Base-by-base conservation (phyloP, 2,329 filamentous ascomycete genomes). In the Hypocreales sp. region DNA sequence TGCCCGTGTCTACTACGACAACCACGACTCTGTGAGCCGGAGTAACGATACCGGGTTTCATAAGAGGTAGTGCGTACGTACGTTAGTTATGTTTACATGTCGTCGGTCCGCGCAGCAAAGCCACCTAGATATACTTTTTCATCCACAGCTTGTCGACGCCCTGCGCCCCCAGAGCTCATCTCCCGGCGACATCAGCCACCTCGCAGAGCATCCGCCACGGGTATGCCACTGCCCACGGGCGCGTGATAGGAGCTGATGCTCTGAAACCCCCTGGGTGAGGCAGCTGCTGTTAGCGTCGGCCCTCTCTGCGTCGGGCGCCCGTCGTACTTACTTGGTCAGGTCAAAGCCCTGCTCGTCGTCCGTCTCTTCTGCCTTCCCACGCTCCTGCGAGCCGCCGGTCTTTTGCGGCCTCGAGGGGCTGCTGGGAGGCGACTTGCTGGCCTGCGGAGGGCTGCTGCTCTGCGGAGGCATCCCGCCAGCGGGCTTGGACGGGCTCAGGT, bases 231-330 rank as follows among this genome's bases (percentile, higher is more conserved):
- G n/a, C 57, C 52, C 8, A 64, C 57, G 1, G 61, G 62, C 21
- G 68, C 65, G 36, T 76, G 71, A 34, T 70, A 76, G 1, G 68
- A 62, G 17, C 68, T 66, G 27, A 76, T 76, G 35, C 65, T 74
- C 44, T 75, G 71, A 38, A 76, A 76, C 0, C 72, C 72, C 52
- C 67, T 72, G 31, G 31, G 15, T 16, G 9, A 23, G 25, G 20
- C 13, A 21, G 12, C 15, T 5, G 15, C n/a, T 24, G 40, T 58
- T 44, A 35, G 25, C n/a, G 17, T 15, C n/a, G n/a, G n/a, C n/a
- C n/a, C n/a, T n/a, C n/a, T n/a, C n/a, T n/a, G n/a, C n/a, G n/a
- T n/a, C n/a, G n/a, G n/a, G n/a, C n/a, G n/a, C n/a, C n/a, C 7
- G 13, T 5, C 5, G 15, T 16, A 40, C 59, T 36, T 54, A 71